Conservation (phyloP, 352 stramenopile species). For the Phytophthora capsici region DNA sequence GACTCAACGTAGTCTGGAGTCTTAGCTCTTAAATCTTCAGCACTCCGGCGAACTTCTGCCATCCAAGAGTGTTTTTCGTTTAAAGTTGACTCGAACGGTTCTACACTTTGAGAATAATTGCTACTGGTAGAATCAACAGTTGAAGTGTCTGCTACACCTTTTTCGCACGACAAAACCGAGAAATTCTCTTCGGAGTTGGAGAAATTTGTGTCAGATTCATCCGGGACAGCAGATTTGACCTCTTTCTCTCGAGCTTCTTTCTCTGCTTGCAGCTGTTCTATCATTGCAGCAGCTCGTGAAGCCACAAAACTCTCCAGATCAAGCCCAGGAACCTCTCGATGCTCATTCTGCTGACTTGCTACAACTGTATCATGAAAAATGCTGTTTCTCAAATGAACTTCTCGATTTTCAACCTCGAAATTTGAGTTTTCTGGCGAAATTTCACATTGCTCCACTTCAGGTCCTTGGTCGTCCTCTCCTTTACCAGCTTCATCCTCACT, state of each 20-base stretch:
- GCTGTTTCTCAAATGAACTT: too few species aligned
- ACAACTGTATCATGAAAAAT: not conserved
- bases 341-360: not conserved
- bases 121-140: not conserved
- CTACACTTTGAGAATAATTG: not conserved
- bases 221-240: not conserved
- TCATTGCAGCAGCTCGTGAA: slow-evolving; percentile 36
- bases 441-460: not conserved
- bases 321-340: slow-evolving; percentile 21
- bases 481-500: slow-evolving; percentile 3
- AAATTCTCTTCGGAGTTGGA: not conserved
- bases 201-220: not conserved
- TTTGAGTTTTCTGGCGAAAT: not conserved
- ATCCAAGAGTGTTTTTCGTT: slow-evolving; percentile 13
- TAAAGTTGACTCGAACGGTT: not conserved
- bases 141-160: not conserved
- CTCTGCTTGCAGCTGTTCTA: slow-evolving; percentile 48
- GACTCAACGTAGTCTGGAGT: not conserved
- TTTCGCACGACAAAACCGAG: too few species aligned
- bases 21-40: slow-evolving; percentile 6
- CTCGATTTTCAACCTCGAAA: not conserved
- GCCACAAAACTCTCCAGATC: slow-evolving; percentile 52
- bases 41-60: slow-evolving; percentile 24
- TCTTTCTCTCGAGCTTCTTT: slow-evolving; percentile 23
- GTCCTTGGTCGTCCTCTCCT: not conserved